phyloP scores from a whole-genome alignment of 2,329 filamentous ascomycete genomes.

The Penicillium sp. region DNA sequence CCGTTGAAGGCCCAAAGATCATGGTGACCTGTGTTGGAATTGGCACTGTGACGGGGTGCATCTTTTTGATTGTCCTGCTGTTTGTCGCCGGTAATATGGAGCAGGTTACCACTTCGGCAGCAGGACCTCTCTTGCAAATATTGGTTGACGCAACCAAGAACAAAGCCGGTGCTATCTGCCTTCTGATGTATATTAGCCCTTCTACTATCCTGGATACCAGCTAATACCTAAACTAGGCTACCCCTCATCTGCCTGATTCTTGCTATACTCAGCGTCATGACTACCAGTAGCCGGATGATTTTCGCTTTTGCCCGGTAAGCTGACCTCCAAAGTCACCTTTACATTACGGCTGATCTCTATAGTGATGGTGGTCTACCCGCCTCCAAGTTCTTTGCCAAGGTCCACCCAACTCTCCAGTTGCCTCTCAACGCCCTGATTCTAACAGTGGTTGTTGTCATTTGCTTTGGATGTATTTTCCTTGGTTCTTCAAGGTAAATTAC shows the following conservation, averaged over 20 bases:
- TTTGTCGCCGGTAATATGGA: constrained; percentile 62
- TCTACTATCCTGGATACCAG: background rate
- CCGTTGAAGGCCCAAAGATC: constrained; percentile 61
- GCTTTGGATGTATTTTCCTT: constrained; percentile 69
- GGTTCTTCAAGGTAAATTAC: constrained; percentile 50
- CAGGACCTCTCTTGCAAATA: constrained; percentile 62
- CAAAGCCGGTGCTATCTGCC: constrained; percentile 60
- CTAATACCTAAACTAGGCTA: constrained; percentile 23
- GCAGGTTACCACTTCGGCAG: constrained; percentile 54
- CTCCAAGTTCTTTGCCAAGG: constrained; percentile 58
- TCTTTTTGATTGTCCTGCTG: constrained; percentile 62
- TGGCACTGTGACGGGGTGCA: constrained; percentile 61
- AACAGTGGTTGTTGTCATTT: constrained; percentile 60
- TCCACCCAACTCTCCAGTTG: constrained; percentile 61
- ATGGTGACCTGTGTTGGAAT: constrained; percentile 66
- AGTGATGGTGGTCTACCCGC: constrained; percentile 66
- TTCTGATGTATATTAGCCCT: constrained; percentile 53
- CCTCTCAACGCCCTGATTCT: constrained; percentile 66
- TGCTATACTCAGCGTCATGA: constrained; percentile 35
- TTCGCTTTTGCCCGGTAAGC: constrained; percentile 35
- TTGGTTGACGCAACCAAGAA: constrained; percentile 63
- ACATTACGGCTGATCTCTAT: background rate
- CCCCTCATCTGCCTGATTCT: constrained; percentile 34
- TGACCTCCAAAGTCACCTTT: background rate
- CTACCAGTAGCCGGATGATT: constrained; percentile 37